phyloP scores from a whole-genome alignment of 2,329 filamentous ascomycete species.

The Aspergillus aculeatus region DNA sequence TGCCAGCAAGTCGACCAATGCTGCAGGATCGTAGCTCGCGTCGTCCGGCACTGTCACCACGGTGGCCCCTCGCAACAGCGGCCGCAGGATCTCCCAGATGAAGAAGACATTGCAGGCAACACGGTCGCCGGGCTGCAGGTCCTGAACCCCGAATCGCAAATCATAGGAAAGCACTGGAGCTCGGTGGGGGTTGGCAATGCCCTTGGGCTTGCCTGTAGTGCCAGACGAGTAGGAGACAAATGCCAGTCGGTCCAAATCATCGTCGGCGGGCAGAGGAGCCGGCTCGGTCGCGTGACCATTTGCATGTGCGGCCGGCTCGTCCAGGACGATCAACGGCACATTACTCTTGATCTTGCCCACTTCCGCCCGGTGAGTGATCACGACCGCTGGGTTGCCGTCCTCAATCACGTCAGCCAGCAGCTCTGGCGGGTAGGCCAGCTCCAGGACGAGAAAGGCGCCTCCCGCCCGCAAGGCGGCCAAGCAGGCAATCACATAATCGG shows the following conservation, averaged over 20 bases:
- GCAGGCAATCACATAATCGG: conserved; percentile 76
- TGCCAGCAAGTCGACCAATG: conserved; percentile 68
- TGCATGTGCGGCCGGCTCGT: conserved; percentile 42
- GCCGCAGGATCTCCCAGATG: conserved; percentile 79
- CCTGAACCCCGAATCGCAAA: conserved; percentile 67
- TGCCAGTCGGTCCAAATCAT: conserved; percentile 70
- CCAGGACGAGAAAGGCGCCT: conserved; percentile 76
- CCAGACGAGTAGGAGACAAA: conserved; percentile 82
- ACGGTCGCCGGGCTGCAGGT: conserved; percentile 69
- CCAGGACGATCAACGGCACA: conserved; percentile 63
- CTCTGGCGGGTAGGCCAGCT: conserved; percentile 73
- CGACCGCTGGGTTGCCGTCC: conserved; percentile 68
- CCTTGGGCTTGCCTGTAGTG: conserved; percentile 76
- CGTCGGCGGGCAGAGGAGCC: conserved; percentile 57
- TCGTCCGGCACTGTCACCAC: conserved; percentile 74
- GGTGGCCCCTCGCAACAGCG: conserved; percentile 72
- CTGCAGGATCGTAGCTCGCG: conserved; percentile 72
- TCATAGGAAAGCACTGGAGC: conserved; percentile 73
- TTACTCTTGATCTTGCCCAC: conserved; percentile 63
- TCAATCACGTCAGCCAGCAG: conserved; percentile 74
- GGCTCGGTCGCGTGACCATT: conserved; percentile 46
- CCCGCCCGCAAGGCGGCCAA: conserved; percentile 75
- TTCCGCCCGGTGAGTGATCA: conserved; percentile 67
- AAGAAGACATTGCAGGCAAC: conserved; percentile 90
- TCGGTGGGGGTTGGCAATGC: conserved; percentile 75